Evolutionary conservation across 2,329 filamentous ascomycete genomes (phyloP).

Genomic region (Cladophialophora psammophila): DNA sequence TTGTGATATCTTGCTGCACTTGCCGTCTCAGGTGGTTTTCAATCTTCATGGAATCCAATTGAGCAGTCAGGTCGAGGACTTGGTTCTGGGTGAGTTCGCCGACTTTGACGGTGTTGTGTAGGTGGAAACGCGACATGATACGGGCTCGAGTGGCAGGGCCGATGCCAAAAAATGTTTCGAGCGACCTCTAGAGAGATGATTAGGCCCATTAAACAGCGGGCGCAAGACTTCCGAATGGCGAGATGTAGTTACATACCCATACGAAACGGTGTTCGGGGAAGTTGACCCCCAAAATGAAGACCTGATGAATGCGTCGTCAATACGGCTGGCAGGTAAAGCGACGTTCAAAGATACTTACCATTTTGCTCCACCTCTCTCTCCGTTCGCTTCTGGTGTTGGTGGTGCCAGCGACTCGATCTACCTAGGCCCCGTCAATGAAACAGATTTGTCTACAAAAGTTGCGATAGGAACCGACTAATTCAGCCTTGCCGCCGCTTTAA

Average conservation of each 20-base stretch:
- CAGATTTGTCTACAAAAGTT: neutral
- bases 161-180: conserved; percentile 86
- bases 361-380: conserved; percentile 21
- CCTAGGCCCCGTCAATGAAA: neutral
- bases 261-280: conserved; percentile 85
- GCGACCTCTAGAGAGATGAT: conserved; percentile 53
- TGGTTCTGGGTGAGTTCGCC: conserved; percentile 77
- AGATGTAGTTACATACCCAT: conserved; percentile 63
- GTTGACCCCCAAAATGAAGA: conserved; percentile 85
- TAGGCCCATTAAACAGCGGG: conserved; percentile 11
- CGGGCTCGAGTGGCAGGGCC: conserved; percentile 73
- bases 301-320: conserved; percentile 56
- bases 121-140: conserved; percentile 87
- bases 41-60: conserved; percentile 89
- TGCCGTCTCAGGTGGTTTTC: conserved; percentile 84
- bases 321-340: neutral
- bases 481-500: conserved; percentile 8
- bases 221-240: conserved; percentile 19
- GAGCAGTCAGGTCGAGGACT: conserved; percentile 80
- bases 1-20: conserved; percentile 82
- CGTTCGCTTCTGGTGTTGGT: neutral
- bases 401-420: neutral
- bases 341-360: conserved; percentile 15
- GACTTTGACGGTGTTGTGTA: conserved; percentile 82
- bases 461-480: neutral